Evolutionary conservation across 2,329 filamentous ascomycete species (phyloP), one percentile per base, ranked within the genome.

Genomic region (Xylariomycetidae sp.): DNA sequence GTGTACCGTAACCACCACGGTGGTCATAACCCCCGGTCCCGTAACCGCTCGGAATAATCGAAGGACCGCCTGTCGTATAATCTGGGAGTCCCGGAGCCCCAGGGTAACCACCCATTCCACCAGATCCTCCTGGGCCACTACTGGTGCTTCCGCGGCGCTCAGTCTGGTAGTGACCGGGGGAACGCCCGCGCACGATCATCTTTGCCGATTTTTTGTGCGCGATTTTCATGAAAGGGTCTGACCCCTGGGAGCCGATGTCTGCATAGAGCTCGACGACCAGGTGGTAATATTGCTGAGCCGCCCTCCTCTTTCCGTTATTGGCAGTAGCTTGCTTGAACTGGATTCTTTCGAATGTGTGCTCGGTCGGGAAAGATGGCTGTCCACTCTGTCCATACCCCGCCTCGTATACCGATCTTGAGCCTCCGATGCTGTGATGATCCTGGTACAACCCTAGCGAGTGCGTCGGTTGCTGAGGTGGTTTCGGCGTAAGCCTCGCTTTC

Each of bases 241-340:
- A 54, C 38, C 37, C 61, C 46, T 61, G 66, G 19, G 58, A 53
- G 3, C 77, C 71, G 6, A 87, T 64, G 44, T 89, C 80, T 6
- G 76, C 86, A 59, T 79, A 87, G 1, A 94, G 75, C 55, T 94
- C 88, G 4, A 94, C 82, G 28, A 94, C 77, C n/a, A 96, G 70
- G 50, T 92, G 86, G 53, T 94, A 95, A 58, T 88, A 94, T 50
- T 95, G 89, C 54, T 96, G 88, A 13, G 88, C 87, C 2, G 88
- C 88, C 36, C 89, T 73, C 46, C 89, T 74, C 59, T 94, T 94
- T 29, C 88, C 88, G 47, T 96, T 96, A 64, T 95, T 96, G 16
- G 88, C 87, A 0, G 88, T 95, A 2, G 89, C 88, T 45, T 87
- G 86, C 58, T 94, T 94, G 72, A 95, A 96, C 50, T 95, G 88